Evolutionary conservation across 805 yeast species (phyloP), one percentile per base, ranked within the genome.

Genomic region (Teunomyces lycoperdinae): DNA sequence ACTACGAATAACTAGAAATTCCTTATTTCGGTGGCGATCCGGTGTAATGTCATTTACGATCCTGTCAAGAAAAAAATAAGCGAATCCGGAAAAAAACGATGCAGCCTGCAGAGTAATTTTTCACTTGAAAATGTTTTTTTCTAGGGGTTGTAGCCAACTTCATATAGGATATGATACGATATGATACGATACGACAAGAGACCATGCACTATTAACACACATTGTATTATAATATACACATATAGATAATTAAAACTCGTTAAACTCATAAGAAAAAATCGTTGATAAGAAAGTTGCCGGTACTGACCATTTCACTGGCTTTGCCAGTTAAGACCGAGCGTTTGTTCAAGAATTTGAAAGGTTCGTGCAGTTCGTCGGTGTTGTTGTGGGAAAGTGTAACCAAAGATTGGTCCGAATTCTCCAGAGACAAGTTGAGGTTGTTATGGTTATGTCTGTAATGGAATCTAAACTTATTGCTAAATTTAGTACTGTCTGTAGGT

Each of bases 221-320:
- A 17, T 27, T 7, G 26, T 41, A 30, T 27, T 13, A 16, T 24
- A 5, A 28, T 28, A 41, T 27, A 41, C 14, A 41, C 13, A 41
- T n/a, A n/a, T 32, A 16, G n/a, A 11, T 24, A 24, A 10, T 16
- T 13, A 32, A 13, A 32, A 13, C 30, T 30, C 34, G 27, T 20
- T 33, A 24, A 9, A 45, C 41, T 62, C 60, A 73, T 51, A 72
- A 67, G 56, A 71, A 69, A 51, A 73, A 73, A 48, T 73, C 78
- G 52, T 71, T 71, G 53, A 73, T 67, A 51, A 72, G 56, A 48
- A 73, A 69, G 42, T 65, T 70, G 24, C 73, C 69, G 27, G 70
- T 62, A 44, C 76, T 66, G 46, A 73, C 67, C 73, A 72, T 73
- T 58, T 72, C 77, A 48, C 73, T 69, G 45, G 75, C 74, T 51